phyloP scores from a whole-genome alignment of 148 eudicot genomes.

The Rhododendron vialii region DNA sequence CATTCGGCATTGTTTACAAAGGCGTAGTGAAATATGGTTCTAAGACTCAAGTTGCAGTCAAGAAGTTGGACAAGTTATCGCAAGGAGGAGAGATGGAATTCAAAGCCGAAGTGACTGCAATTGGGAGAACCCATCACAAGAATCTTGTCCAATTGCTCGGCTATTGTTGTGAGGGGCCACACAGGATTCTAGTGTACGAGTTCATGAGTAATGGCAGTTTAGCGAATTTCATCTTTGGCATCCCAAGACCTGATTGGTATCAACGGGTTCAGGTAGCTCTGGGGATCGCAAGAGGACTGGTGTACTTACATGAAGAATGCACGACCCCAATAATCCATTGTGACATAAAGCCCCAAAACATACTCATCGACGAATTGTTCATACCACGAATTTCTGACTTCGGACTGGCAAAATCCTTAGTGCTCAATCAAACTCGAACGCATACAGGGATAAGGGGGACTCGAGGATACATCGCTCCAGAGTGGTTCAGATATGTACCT shows the following conservation, averaged over 20 bases:
- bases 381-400: constrained; percentile 11
- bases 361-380: constrained; percentile 3
- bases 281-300: constrained; percentile 22
- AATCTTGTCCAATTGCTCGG: constrained; percentile 16
- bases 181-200: constrained; percentile 14
- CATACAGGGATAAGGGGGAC: constrained; percentile 19
- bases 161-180: constrained; percentile 12
- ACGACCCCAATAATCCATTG: constrained; percentile 11
- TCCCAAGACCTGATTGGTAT: constrained; percentile 10
- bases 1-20: constrained; percentile 15
- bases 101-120: constrained; percentile 16
- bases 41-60: constrained; percentile 7
- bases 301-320: constrained; percentile 20
- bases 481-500: constrained; percentile 13
- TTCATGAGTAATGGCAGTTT: constrained; percentile 16
- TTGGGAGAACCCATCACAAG: constrained; percentile 16
- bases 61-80: constrained; percentile 12
- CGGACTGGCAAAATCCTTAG: constrained; percentile 15
- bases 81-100: constrained; percentile 14
- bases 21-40: constrained; percentile 4
- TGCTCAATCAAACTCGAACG: constrained; percentile 4
- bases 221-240: constrained; percentile 1
- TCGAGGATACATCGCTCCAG: constrained; percentile 21
- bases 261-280: neutral
- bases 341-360: constrained; percentile 15